Evolutionary conservation across 495 filamentous ascomycete species (phyloP).

Genomic region (Lasiosphaeriaceae sp.): DNA sequence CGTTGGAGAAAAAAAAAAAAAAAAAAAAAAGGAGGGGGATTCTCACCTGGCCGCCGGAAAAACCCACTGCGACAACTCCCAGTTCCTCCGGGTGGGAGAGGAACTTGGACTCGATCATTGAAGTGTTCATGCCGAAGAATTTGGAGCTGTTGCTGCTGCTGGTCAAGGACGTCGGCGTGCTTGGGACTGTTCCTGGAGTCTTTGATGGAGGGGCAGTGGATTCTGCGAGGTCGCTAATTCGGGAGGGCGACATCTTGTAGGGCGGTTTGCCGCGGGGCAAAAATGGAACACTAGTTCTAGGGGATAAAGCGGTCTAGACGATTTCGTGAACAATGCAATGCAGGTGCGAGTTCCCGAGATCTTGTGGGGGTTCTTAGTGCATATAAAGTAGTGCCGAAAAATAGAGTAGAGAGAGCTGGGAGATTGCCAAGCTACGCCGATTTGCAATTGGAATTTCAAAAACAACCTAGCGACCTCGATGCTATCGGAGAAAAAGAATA

Average conservation of each 20-base stretch:
- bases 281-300: too few species aligned
- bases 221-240: constrained; percentile 10
- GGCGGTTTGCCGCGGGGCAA: background rate
- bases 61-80: constrained; percentile 91
- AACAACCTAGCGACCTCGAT: too few species aligned
- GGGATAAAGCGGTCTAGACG: too few species aligned
- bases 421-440: too few species aligned
- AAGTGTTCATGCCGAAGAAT: constrained; percentile 48
- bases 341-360: too few species aligned
- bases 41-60: constrained; percentile 91
- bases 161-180: constrained; percentile 1
- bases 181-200: background rate
- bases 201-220: constrained; percentile 7
- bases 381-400: too few species aligned
- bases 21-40: background rate
- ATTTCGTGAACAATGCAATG: too few species aligned
- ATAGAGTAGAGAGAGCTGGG: too few species aligned
- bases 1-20: constrained; percentile 8
- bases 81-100: constrained; percentile 72
- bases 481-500: too few species aligned
- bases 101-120: constrained; percentile 76
- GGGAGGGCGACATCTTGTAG: constrained; percentile 13
- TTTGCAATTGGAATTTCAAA: too few species aligned
- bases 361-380: too few species aligned
- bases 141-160: constrained; percentile 12